A percentile compares a stretch with the other conserved stretches of the same genome.
Evolutionary conservation across 495 filamentous ascomycete species (phyloP).

Genomic region (Glarea lozoyensis): DNA sequence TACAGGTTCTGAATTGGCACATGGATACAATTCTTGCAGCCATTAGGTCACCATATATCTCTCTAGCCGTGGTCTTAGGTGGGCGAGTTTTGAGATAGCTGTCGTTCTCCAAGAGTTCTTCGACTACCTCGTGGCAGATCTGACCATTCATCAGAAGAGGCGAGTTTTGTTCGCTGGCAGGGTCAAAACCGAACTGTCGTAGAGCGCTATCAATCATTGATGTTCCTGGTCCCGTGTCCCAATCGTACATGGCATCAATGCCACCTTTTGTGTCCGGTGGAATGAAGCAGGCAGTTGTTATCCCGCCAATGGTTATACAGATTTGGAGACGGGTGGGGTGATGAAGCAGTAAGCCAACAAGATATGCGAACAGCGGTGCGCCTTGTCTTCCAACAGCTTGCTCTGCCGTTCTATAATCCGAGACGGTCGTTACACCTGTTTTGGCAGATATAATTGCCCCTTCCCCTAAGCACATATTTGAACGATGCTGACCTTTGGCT

Average conservation of each 20-base stretch:
- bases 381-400: slow-evolving; percentile 37
- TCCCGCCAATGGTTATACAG: slow-evolving; percentile 21
- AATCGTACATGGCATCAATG: slow-evolving; percentile 24
- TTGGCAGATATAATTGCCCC: slow-evolving; percentile 33
- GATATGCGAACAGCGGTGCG: slow-evolving; percentile 35
- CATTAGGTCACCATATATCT: slow-evolving; percentile 21
- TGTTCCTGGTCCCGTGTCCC: slow-evolving; percentile 23
- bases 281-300: slow-evolving; percentile 20
- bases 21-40: slow-evolving; percentile 14
- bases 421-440: slow-evolving; percentile 36
- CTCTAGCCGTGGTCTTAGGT: slow-evolving; percentile 21
- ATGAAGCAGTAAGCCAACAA: slow-evolving; percentile 23
- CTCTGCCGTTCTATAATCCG: slow-evolving; percentile 36
- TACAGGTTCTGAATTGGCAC: slow-evolving; percentile 17
- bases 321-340: slow-evolving; percentile 22
- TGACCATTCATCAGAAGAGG: slow-evolving; percentile 10
- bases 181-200: slow-evolving; percentile 18
- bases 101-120: slow-evolving; percentile 15
- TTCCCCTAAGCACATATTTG: slow-evolving; percentile 32
- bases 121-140: slow-evolving; percentile 20
- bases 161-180: slow-evolving; percentile 14
- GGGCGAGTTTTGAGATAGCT: slow-evolving; percentile 16
- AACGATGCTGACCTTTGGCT: slow-evolving; percentile 18
- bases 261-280: slow-evolving; percentile 18
- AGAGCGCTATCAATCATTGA: slow-evolving; percentile 20